Base-by-base conservation (phyloP, 1,284 basidiomycete species). In the Chalciporus sp. region DNA sequence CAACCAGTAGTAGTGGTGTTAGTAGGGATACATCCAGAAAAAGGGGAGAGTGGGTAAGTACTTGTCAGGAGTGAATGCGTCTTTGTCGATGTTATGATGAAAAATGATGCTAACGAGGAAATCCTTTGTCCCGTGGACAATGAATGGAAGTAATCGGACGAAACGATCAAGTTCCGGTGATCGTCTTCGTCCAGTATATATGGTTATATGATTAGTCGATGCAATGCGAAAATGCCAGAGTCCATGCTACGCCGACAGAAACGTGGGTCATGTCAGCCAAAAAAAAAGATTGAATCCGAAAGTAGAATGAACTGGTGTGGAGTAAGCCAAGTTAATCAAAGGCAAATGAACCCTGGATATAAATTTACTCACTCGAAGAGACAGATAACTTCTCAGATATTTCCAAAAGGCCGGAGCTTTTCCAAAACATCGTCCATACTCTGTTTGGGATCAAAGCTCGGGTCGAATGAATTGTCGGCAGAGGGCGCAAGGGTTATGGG, bases 391-490 rank as follows among this genome's bases (percentile, higher is more conserved):
- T 42, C n/a, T 72, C 49, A 72, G 23, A 17, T 26, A n/a, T 68
- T 59, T 41, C 71, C 60, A 47, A 72, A 72, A 0, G 70, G 70
- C n/a, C 70, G 61, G 20, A 76, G 60, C 55, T 68, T 75, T 50
- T 76, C 72, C 23, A 75, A 53, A 7, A 72, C 72, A 45, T 74
- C 63, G 33, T 73, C 72, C 71, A 75, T 74, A 53, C 64, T 47
- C 52, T 61, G 61, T 52, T 72, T 55, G 54, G 72, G 59, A 71
- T 76, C 55, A 56, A 74, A 58, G 63, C 59, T 53, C 47, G 69
- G 52, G 69, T 74, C 49, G 51, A 72, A 42, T 56, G 63, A 40
- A 29, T 45, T 39, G 16, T 70, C 70, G 59, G 28, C 56, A 45
- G 51, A 52, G 49, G 33, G 12, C 6, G 31, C 5, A 33, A 66